Evolutionary conservation across 495 filamentous ascomycete species (phyloP).

Genomic region (Trichocladium uniseriatum): DNA sequence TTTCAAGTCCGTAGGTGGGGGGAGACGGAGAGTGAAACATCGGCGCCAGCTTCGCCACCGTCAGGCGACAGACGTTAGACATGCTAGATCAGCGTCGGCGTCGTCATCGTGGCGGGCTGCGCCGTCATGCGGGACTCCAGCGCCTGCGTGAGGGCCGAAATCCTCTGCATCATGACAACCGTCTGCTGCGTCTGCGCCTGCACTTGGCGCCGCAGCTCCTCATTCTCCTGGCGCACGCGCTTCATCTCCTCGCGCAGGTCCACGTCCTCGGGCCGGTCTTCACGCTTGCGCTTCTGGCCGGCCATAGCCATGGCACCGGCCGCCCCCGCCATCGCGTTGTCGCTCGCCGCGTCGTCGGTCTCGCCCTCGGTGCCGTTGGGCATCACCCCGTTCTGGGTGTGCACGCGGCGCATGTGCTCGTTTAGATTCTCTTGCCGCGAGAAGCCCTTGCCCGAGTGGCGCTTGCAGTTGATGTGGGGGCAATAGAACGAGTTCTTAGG

Average conservation of each 20-base stretch:
- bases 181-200: slow-evolving; percentile 24
- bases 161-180: slow-evolving; percentile 21
- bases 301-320: background rate
- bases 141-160: slow-evolving; percentile 17
- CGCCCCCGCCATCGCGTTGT: slow-evolving; percentile 5
- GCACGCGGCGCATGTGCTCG: slow-evolving; percentile 77
- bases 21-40: no score
- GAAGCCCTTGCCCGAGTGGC: slow-evolving; percentile 68
- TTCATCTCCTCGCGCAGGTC: slow-evolving; percentile 34
- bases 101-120: slow-evolving; percentile 6
- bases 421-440: slow-evolving; percentile 79
- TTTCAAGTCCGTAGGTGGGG: no score
- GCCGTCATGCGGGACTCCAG: slow-evolving; percentile 6
- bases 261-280: slow-evolving; percentile 12
- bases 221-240: slow-evolving; percentile 30
- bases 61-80: no score
- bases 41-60: no score
- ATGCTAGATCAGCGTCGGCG: slow-evolving; percentile 17
- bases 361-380: slow-evolving; percentile 15
- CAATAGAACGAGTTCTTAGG: slow-evolving; percentile 72
- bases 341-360: slow-evolving; percentile 29
- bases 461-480: slow-evolving; percentile 69
- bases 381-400: slow-evolving; percentile 35
- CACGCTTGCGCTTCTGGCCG: slow-evolving; percentile 33
- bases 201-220: slow-evolving; percentile 28